Evolutionary conservation across 805 yeast genomes (phyloP), one percentile per base, ranked within the genome.

Genomic region (Myxozyma sirexii): DNA sequence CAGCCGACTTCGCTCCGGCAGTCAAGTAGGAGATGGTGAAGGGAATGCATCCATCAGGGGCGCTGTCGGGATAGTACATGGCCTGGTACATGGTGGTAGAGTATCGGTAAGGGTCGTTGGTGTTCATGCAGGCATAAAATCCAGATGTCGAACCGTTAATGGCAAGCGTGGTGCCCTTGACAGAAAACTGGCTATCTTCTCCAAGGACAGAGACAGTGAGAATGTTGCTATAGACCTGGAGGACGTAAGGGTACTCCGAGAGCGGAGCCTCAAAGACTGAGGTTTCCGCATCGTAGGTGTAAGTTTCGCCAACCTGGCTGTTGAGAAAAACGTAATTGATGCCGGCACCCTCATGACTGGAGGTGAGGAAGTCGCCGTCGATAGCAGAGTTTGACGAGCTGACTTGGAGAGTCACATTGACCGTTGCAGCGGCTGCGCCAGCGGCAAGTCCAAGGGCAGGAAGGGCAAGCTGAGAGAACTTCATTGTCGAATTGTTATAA

Each of bases 321-420:
- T 41, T 54, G 45, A 75, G 60, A 70, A 75, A 73, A 37, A 76
- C 65, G 69, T 77, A 79, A 71, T 74, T 70, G 59, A 77, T 68
- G 54, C 76, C 82, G 53, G 82, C 82, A 65, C 82, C 82, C 67
- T 75, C 79, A 66, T 78, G 82, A 43, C 59, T 58, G 33, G 72
- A 59, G 49, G 68, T 60, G 41, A 77, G 58, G 45, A 72, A 74
- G 19, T 68, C 56, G 38, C 74, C 75, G 58, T 75, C 59, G 52
- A 77, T 53, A 7, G 56, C 62, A 4, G 68, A 24, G 57, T 72
- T 56, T 44, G 65, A 68, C 33, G 33, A 52, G 44, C 41, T 24
- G 41, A 43, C 62, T 39, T 35, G 26, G 51, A 58, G 58, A n/a
- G 55, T 39, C 23, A 38, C 59, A 24, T 48, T 54, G 48, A 33